Evolutionary conservation across 2,329 filamentous ascomycete species (phyloP).

Genomic region (Cladosporium sp.): DNA sequence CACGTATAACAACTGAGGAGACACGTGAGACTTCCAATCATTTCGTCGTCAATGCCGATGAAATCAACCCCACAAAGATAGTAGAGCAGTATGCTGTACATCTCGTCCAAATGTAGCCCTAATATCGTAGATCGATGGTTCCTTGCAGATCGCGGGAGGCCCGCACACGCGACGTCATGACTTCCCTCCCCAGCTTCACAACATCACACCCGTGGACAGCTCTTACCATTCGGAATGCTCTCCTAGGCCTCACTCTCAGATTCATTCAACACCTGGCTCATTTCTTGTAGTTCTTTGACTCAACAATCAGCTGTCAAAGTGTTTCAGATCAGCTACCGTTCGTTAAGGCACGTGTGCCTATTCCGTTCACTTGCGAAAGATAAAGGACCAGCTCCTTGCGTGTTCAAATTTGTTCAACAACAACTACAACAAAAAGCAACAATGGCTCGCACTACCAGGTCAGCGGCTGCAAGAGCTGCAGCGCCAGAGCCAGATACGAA

Average conservation of each 20-base stretch:
- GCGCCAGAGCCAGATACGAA: background rate
- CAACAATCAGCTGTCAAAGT: background rate
- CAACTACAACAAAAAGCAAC: background rate
- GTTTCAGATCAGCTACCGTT: background rate
- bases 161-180: slow-evolving; percentile 8
- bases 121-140: slow-evolving; percentile 2
- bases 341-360: background rate
- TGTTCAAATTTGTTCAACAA: background rate
- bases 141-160: slow-evolving; percentile 5
- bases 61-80: no score
- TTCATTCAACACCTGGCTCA: background rate
- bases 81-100: background rate
- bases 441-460: slow-evolving; percentile 32
- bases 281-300: no score
- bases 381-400: background rate
- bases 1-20: no score
- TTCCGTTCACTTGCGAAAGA: background rate
- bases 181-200: background rate
- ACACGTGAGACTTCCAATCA: no score
- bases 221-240: background rate
- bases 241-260: background rate
- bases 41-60: no score
- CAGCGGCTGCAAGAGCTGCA: slow-evolving; percentile 22
- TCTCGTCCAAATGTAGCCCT: background rate
- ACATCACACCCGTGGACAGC: background rate